Evolutionary conservation across 495 filamentous ascomycete genomes (phyloP).

Genomic region (Emericellopsis terricola): DNA sequence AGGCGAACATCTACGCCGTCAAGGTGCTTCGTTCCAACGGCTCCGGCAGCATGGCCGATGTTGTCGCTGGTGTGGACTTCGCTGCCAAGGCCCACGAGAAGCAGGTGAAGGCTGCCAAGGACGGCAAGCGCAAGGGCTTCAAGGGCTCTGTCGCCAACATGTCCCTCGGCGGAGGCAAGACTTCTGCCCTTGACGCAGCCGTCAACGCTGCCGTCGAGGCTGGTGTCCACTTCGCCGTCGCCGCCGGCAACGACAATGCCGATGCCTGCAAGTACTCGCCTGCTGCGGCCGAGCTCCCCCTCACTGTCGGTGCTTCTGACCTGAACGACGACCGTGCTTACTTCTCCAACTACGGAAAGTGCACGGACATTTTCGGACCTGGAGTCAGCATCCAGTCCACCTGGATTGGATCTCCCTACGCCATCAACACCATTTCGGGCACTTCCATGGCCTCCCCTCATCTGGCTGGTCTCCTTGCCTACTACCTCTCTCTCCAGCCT

Average conservation of each 20-base stretch:
- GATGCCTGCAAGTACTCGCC: conserved; percentile 99
- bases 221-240: conserved; percentile 93
- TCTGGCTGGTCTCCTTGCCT: conserved; percentile 88
- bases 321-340: conserved; percentile 92
- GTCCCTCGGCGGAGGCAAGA: conserved; percentile 95
- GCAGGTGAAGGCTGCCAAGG: conserved; percentile 57
- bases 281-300: conserved; percentile 75
- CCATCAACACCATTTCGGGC: conserved; percentile 95
- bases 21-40: conserved; percentile 97
- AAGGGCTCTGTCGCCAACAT: conserved; percentile 99
- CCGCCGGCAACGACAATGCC: conserved; percentile 94
- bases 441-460: conserved; percentile 99
- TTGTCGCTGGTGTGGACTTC: conserved; percentile 95
- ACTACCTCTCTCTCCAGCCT: conserved; percentile 93
- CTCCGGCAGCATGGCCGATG: conserved; percentile 95
- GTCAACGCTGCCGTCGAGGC: conserved; percentile 84
- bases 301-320: conserved; percentile 92
- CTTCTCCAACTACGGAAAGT: conserved; percentile 99
- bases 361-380: conserved; percentile 97
- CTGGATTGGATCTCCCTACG: conserved; percentile 91
- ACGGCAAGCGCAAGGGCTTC: conserved; percentile 78
- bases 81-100: conserved; percentile 64
- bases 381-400: conserved; percentile 93
- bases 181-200: conserved; percentile 67
- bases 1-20: conserved; percentile 88